Evolutionary conservation across 257 asterid genomes (phyloP).

Genomic region (Capsicum rhomboideum): DNA sequence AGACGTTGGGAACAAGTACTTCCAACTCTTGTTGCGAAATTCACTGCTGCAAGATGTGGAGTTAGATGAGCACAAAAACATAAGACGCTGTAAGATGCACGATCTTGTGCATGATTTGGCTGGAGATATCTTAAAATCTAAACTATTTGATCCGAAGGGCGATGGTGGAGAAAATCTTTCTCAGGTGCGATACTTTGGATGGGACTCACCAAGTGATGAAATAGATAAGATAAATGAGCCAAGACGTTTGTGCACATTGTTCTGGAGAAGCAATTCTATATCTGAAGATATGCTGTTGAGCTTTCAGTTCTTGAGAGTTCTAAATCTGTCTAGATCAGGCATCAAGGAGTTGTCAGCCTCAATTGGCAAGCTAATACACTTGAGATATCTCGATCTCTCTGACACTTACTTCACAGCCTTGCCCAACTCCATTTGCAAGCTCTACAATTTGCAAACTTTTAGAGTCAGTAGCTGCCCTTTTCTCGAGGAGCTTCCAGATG

Average conservation of each 20-base stretch:
- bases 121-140: too few relatives aligned
- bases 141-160: not conserved
- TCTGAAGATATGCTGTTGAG: not conserved
- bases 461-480: not conserved
- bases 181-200: not conserved
- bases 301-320: constrained; percentile 2
- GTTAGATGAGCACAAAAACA: not conserved
- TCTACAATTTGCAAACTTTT: constrained; percentile 3
- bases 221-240: not conserved
- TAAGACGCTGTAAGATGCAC: constrained; percentile 14
- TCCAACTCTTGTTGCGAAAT: not conserved
- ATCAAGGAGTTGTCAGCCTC: not conserved
- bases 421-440: constrained; percentile 6
- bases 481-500: not conserved
- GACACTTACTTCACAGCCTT: not conserved
- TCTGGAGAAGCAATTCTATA: not conserved
- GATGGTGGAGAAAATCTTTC: not conserved
- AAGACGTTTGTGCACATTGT: not conserved
- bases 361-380: constrained; percentile 1
- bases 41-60: constrained; percentile 13
- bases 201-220: not conserved
- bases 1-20: constrained; percentile 5
- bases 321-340: not conserved
- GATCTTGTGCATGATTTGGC: constrained; percentile 28
- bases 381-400: constrained; percentile 13